Evolutionary conservation across 1,284 basidiomycete species (phyloP).

Genomic region (Erythrobasidium hasegawianum): DNA sequence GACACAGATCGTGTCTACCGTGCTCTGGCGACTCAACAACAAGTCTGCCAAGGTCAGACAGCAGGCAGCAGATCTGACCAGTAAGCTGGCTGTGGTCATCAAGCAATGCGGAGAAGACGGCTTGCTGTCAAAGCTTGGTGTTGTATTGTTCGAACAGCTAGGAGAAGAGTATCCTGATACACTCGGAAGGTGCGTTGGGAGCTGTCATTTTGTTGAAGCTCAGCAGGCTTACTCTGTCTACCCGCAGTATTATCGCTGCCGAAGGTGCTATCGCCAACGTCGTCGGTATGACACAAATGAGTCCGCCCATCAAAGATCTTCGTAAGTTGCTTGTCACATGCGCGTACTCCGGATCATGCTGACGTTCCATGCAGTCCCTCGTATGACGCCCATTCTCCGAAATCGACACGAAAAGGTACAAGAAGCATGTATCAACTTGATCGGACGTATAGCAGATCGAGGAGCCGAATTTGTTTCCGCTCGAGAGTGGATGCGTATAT

Average conservation of each 20-base stretch:
- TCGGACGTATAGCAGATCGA: constrained; percentile 98
- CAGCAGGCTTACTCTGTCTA: not conserved
- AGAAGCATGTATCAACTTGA: constrained; percentile 98
- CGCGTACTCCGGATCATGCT: constrained; percentile 33
- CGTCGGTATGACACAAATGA: constrained; percentile 99
- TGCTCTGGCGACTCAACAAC: constrained; percentile 98
- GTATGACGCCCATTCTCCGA: constrained; percentile 98
- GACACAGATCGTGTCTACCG: constrained; percentile 98
- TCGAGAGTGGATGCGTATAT: constrained; percentile 99
- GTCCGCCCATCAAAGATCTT: constrained; percentile 97
- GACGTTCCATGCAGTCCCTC: constrained; percentile 64
- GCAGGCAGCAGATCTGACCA: constrained; percentile 95
- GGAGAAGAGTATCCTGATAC: constrained; percentile 99
- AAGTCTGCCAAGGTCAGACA: constrained; percentile 99
- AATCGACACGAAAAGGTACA: constrained; percentile 99
- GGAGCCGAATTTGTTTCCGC: constrained; percentile 98
- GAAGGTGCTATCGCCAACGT: constrained; percentile 98
- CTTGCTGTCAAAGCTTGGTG: constrained; percentile 88
- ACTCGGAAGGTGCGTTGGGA: constrained; percentile 64
- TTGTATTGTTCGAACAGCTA: constrained; percentile 96
- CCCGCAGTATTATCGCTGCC: constrained; percentile 86
- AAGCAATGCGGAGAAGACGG: constrained; percentile 98
- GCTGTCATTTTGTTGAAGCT: not conserved
- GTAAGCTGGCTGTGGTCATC: constrained; percentile 91
- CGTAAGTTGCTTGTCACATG: constrained; percentile 57